Evolutionary conservation across 331 rosid species (phyloP).

Genomic region (Saraca asoca): DNA sequence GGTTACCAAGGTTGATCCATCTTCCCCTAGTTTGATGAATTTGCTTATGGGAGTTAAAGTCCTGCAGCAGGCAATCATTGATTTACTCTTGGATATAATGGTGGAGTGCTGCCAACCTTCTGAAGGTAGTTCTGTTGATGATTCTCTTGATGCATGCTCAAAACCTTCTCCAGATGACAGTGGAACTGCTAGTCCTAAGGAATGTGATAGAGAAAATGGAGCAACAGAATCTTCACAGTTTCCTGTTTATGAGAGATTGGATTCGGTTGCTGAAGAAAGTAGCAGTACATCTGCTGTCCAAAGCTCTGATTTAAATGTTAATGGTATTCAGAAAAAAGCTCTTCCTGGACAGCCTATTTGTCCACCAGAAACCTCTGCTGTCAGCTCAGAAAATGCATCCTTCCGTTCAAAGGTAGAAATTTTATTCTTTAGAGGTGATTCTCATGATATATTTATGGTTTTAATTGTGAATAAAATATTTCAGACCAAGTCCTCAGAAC

Average conservation of each 20-base stretch:
- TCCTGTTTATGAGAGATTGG: slow-evolving; percentile 70
- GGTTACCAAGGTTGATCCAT: slow-evolving; percentile 67
- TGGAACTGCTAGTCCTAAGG: slow-evolving; percentile 57
- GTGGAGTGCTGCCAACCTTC: slow-evolving; percentile 98
- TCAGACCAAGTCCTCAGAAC: slow-evolving; percentile 98
- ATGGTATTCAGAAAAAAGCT: slow-evolving; percentile 52
- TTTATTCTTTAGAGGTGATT: slow-evolving; percentile 30
- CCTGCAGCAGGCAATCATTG: slow-evolving; percentile 95
- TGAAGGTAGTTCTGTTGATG: slow-evolving; percentile 62
- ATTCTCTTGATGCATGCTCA: slow-evolving; percentile 58
- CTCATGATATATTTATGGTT: slow-evolving; percentile 30
- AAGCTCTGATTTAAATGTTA: slow-evolving; percentile 71
- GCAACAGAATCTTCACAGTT: slow-evolving; percentile 57
- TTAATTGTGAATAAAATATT: slow-evolving; percentile 47
- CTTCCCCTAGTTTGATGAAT: slow-evolving; percentile 98
- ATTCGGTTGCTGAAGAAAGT: slow-evolving; percentile 61
- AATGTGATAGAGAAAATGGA: slow-evolving; percentile 69
- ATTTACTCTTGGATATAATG: slow-evolving; percentile 97
- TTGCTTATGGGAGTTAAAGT: slow-evolving; percentile 99
- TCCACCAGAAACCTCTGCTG: slow-evolving; percentile 89
- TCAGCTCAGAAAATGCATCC: slow-evolving; percentile 63
- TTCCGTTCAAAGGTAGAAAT: slow-evolving; percentile 74
- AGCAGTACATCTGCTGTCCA: slow-evolving; percentile 78
- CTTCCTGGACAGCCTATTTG: slow-evolving; percentile 63
- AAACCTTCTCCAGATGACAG: slow-evolving; percentile 64